These are phyloP conservation scores for Paramecium sexaurelia DNA, from an alignment of 73 alveolate genomes.

Conservation along the genomic window DNA sequence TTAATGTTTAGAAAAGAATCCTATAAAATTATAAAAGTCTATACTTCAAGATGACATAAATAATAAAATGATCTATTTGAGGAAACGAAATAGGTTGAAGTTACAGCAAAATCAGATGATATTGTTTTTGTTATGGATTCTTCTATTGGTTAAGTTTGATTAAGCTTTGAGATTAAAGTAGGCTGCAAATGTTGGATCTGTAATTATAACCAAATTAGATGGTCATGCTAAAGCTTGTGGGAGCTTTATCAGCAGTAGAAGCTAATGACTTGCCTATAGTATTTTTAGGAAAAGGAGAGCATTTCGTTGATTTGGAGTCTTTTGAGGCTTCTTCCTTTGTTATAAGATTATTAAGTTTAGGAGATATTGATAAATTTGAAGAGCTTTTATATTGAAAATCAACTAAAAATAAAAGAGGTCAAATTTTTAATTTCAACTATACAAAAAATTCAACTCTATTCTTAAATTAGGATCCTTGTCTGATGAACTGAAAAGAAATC, in stretches of 20 bases:
- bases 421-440: constrained; percentile 91
- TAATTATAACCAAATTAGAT: constrained; percentile 98
- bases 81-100: constrained; percentile 98
- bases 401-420: constrained; percentile 95
- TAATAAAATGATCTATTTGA: constrained; percentile 98
- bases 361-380: constrained; percentile 90
- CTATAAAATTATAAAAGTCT: constrained; percentile 97
- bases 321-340: constrained; percentile 96
- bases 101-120: constrained; percentile 95
- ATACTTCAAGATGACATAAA: constrained; percentile 99
- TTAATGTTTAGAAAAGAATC: constrained; percentile 87
- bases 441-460: constrained; percentile 93
- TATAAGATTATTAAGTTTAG: constrained; percentile 96
- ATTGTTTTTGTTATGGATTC: constrained; percentile 97
- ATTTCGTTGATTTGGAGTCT: constrained; percentile 95
- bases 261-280: constrained; percentile 97
- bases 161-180: constrained; percentile 96
- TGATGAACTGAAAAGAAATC: constrained; percentile 87
- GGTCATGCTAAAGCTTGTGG: constrained; percentile 99
- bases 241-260: constrained; percentile 97
- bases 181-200: constrained; percentile 98
- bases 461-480: constrained; percentile 95
- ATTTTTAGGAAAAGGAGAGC: constrained; percentile 99
- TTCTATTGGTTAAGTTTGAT: constrained; percentile 75
- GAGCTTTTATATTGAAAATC: no score